These are phyloP conservation scores for Fragaria iinumae DNA, from an alignment of 306 rosid genomes.

Conservation along the genomic window DNA sequence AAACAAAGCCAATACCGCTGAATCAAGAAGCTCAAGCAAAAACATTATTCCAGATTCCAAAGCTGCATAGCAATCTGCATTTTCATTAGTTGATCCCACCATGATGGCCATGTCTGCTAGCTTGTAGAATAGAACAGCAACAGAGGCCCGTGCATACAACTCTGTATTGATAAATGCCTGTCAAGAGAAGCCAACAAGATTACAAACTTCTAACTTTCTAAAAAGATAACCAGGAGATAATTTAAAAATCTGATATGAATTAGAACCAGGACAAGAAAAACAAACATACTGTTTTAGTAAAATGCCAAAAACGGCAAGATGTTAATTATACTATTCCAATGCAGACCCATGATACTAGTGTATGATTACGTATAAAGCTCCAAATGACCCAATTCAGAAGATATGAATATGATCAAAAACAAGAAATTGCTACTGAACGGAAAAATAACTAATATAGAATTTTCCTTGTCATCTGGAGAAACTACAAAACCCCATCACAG, in stretches of 20 bases:
- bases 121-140: slow-evolving; percentile 84
- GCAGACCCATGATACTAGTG: not conserved
- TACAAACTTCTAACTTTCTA: slow-evolving; percentile 17
- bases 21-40: slow-evolving; percentile 83
- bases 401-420: not conserved
- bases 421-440: not conserved
- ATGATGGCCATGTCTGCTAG: slow-evolving; percentile 60
- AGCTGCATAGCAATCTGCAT: slow-evolving; percentile 46
- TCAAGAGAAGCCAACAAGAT: slow-evolving; percentile 28
- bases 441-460: not conserved
- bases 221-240: slow-evolving; percentile 9
- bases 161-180: slow-evolving; percentile 95
- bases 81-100: slow-evolving; percentile 46
- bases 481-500: not conserved
- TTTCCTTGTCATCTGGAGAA: not conserved
- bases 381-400: not conserved
- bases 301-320: not conserved
- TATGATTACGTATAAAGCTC: not conserved
- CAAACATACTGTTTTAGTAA: not conserved
- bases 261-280: slow-evolving; percentile 1
- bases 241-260: not conserved
- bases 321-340: not conserved
- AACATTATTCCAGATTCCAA: slow-evolving; percentile 73
- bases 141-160: slow-evolving; percentile 94
- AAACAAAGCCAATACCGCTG: slow-evolving; percentile 52